Percentiles rank a stretch among this genome's conserved stretches.
phyloP scores from a whole-genome alignment of 2,329 filamentous ascomycete genomes.

The Madurella mycetomatis region DNA sequence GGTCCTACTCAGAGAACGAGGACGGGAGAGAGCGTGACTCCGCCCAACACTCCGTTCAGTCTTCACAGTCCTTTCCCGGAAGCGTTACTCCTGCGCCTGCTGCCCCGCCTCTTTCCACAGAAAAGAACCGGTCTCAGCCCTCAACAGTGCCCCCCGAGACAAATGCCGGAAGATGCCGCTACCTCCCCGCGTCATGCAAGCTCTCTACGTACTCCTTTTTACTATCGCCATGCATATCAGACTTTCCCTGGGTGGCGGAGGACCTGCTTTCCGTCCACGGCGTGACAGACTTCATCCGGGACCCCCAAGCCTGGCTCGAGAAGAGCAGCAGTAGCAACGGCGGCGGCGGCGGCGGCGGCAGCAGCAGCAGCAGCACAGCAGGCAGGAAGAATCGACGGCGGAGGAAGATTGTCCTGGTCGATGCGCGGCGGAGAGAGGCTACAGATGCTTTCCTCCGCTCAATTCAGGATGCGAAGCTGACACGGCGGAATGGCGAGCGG shows the following conservation, averaged over 20 bases:
- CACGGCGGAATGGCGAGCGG: conserved; percentile 24
- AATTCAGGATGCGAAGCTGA: conserved; percentile 25
- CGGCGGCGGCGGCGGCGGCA: conserved; percentile 6
- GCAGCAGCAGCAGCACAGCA: neutral
- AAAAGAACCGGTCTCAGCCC: neutral
- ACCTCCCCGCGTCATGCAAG: conserved; percentile 34
- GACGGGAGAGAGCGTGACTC: neutral
- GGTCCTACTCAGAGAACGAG: neutral
- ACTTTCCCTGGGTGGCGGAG: conserved; percentile 34
- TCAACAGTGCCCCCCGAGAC: neutral
- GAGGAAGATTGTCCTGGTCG: conserved; percentile 32
- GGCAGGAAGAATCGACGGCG: neutral
- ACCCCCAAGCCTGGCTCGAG: conserved; percentile 35
- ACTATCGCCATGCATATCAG: conserved; percentile 39
- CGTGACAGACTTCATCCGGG: conserved; percentile 31
- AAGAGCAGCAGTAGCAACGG: neutral
- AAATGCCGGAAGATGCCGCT: conserved; percentile 28
- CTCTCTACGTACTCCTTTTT: conserved; percentile 37
- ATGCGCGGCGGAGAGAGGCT: conserved; percentile 28
- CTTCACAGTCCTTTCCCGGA: conserved; percentile 20
- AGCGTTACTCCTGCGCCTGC: neutral
- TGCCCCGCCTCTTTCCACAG: neutral
- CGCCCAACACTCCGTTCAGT: conserved; percentile 22
- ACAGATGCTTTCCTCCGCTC: conserved; percentile 29
- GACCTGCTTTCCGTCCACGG: conserved; percentile 42